A percentile compares a stretch with the other conserved stretches of the same genome.
Evolutionary conservation across 257 asterid genomes (phyloP).

Genomic region (Scutellaria minor): DNA sequence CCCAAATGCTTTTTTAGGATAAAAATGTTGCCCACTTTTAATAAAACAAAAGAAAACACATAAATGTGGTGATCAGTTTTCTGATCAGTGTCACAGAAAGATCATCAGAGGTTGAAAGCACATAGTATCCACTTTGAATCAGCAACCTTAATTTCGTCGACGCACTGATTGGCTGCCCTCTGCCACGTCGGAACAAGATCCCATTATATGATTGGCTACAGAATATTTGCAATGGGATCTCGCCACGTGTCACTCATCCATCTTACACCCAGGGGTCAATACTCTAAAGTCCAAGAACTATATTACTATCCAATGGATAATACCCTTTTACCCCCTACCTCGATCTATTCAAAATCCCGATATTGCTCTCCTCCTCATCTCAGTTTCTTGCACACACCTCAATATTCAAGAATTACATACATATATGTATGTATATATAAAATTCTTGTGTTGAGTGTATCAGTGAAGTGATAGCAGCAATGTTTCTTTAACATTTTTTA

Average conservation of each 20-base stretch:
- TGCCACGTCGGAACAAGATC: conserved; percentile 80
- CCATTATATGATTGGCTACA: conserved; percentile 74
- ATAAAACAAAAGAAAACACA: neutral
- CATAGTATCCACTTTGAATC: conserved; percentile 40
- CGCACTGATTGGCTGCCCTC: conserved; percentile 64
- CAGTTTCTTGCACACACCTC: conserved; percentile 27
- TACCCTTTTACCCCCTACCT: conserved; percentile 56
- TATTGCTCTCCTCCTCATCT: conserved; percentile 45
- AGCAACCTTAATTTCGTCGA: conserved; percentile 89
- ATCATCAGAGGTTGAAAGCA: conserved; percentile 43
- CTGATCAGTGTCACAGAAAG: neutral
- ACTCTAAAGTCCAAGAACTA: neutral
- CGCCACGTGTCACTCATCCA: conserved; percentile 31
- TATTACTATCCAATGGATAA: conserved; percentile 33
- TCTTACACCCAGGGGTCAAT: conserved; percentile 42
- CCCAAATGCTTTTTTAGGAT: neutral
- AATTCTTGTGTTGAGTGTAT: conserved; percentile 22
- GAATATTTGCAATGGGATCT: conserved; percentile 22
- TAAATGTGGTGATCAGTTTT: conserved; percentile 23
- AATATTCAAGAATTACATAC: neutral
- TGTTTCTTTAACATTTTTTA: neutral
- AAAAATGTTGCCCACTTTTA: neutral
- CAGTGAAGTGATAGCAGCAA: conserved; percentile 28
- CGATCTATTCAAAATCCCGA: conserved; percentile 79
- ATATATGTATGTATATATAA: neutral